Evolutionary conservation across 1,284 basidiomycete species (phyloP), one percentile per base, ranked within the genome.

Genomic region (Naganishia sp.): DNA sequence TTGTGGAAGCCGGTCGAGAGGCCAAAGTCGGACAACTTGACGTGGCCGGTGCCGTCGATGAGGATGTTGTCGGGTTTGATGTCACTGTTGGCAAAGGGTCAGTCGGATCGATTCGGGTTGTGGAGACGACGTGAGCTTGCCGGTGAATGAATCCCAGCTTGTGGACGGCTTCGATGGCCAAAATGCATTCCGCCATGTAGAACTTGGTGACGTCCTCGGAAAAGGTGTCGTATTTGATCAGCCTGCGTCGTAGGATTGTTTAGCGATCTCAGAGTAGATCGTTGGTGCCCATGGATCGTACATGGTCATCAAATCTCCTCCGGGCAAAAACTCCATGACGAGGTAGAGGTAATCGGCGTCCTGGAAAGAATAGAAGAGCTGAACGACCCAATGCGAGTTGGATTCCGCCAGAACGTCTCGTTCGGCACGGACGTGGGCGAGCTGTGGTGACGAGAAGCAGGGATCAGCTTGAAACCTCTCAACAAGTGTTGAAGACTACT

Each of bases 141-240:
- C 90, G 90, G 80, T 99, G 95, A 73, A 99, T 98, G 79, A 98
- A 99, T n/a, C 95, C 95, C 25, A 99, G 86, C 74, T 93, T 92
- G 81, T 99, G 95, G 2, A 99, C 95, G 1, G 94, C 95, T 78
- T 99, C 95, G 69, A 99, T 94, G 23, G 95, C 95, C 41, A 99
- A 84, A 64, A 98, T 93, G 78, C 94, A 97, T 81, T 99, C 95
- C 49, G 95, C 95, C 87, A 99, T 97, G 81, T 99, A 99, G 82
- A 99, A 99, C 65, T 96, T 88, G 41, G 94, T 96, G 45, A 99
- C 95, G 76, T 99, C 95, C 79, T 99, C 95, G 10, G 92, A 93
- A 81, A 99, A 99, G 1, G 95, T 92, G 79, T 99, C 95, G 80
- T 99, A 98, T 81, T 98, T 98, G 88, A 99, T 99, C 71, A 99